A percentile compares a stretch with the other conserved stretches of the same genome.
Evolutionary conservation across 768 basidiomycete genomes (phyloP).

Genomic region (Pulveroboletus sp.): DNA sequence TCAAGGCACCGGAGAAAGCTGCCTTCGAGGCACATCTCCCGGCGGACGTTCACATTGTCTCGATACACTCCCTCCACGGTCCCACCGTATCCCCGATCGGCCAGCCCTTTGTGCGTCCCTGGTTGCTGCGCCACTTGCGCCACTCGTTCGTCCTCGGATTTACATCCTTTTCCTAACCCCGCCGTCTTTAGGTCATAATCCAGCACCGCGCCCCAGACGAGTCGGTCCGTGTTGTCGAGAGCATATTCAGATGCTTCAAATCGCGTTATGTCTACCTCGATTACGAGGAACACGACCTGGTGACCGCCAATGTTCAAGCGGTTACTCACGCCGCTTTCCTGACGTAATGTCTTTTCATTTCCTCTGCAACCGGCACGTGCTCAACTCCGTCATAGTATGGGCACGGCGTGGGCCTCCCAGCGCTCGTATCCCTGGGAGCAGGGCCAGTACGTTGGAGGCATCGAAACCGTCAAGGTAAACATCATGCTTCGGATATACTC

Average conservation of each 20-base stretch:
- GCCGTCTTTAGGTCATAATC: constrained; percentile 68
- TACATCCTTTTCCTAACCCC: neutral
- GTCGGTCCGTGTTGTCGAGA: constrained; percentile 73
- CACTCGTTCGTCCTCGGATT: neutral
- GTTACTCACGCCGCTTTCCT: constrained; percentile 98
- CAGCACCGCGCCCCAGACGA: constrained; percentile 77
- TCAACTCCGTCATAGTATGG: constrained; percentile 65
- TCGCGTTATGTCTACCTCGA: constrained; percentile 88
- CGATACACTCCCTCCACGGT: constrained; percentile 92
- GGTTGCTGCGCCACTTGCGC: neutral
- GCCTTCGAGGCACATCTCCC: constrained; percentile 92
- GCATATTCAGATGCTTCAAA: constrained; percentile 70
- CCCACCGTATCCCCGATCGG: constrained; percentile 83
- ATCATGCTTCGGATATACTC: constrained; percentile 94
- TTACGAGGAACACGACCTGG: constrained; percentile 94
- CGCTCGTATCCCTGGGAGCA: constrained; percentile 92
- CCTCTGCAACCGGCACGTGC: neutral
- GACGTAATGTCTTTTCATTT: constrained; percentile 49
- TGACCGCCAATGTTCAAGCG: constrained; percentile 98
- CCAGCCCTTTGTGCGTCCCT: constrained; percentile 74
- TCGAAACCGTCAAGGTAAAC: constrained; percentile 96
- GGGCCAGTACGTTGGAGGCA: constrained; percentile 91
- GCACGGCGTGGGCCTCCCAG: constrained; percentile 86
- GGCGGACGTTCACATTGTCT: constrained; percentile 81
- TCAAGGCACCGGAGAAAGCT: constrained; percentile 87